phyloP scores from a whole-genome alignment of 768 basidiomycete species.

The Favolaschia claudopus region DNA sequence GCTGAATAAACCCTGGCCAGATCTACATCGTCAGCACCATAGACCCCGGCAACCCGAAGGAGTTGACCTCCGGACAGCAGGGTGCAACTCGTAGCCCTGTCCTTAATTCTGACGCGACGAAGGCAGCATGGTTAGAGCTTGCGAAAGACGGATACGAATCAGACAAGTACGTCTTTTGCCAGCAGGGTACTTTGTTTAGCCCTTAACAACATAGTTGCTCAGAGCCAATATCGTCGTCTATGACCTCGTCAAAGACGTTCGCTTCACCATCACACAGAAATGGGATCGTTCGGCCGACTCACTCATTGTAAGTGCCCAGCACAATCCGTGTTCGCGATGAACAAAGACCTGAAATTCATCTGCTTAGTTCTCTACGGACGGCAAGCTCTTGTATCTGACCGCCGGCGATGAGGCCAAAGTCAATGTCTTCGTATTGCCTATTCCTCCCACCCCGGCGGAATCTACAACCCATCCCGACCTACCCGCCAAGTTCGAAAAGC shows the following conservation, averaged over 20 bases:
- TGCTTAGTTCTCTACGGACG: conserved; percentile 76
- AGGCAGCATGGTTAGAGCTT: conserved; percentile 89
- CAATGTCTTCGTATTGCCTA: conserved; percentile 75
- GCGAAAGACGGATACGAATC: conserved; percentile 89
- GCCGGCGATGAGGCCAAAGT: conserved; percentile 81
- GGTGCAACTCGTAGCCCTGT: conserved; percentile 82
- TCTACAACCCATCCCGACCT: conserved; percentile 63
- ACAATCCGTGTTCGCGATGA: background rate
- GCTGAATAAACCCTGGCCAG: conserved; percentile 41
- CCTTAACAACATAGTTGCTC: background rate
- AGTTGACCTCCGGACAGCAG: conserved; percentile 85
- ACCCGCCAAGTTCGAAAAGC: conserved; percentile 54
- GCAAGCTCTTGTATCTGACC: conserved; percentile 71
- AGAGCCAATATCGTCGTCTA: conserved; percentile 83
- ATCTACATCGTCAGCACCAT: conserved; percentile 73
- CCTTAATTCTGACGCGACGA: conserved; percentile 70
- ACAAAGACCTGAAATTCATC: conserved; percentile 5
- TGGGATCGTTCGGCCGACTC: conserved; percentile 87
- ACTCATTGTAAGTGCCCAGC: conserved; percentile 56
- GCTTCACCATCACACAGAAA: conserved; percentile 75
- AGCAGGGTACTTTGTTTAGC: background rate
- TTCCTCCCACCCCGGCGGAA: conserved; percentile 66
- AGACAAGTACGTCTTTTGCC: conserved; percentile 61
- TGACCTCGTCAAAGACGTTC: conserved; percentile 70
- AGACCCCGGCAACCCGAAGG: conserved; percentile 57